Evolutionary conservation across 148 eudicot genomes (phyloP).

Genomic region (Cornus kousa): DNA sequence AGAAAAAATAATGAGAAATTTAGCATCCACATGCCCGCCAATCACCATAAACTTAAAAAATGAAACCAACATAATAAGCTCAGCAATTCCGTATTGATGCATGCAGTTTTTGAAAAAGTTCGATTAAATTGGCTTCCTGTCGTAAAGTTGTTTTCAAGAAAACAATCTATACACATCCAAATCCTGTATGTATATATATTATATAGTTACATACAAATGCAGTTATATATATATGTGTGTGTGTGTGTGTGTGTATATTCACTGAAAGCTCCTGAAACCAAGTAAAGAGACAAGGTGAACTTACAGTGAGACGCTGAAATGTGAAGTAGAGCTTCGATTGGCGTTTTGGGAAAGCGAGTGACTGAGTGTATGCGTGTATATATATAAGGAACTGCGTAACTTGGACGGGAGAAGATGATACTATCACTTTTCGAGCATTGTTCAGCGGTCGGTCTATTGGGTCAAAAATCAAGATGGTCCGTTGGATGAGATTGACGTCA

Average conservation of each 20-base stretch:
- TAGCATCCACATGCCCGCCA: background rate
- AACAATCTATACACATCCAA: too few relatives aligned
- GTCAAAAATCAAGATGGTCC: background rate
- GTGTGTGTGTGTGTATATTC: background rate
- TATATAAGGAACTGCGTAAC: background rate
- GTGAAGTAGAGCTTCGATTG: background rate
- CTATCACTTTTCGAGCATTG: background rate
- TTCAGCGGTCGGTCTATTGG: background rate
- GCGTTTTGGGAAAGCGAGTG: background rate
- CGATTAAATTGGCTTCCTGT: background rate
- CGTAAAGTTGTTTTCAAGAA: background rate
- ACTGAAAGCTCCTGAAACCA: background rate
- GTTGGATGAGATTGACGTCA: background rate
- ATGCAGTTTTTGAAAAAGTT: background rate
- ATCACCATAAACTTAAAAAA: background rate
- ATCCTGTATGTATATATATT: too few relatives aligned
- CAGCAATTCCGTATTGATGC: background rate
- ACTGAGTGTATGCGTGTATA: background rate
- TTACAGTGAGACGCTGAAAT: background rate
- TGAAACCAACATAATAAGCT: background rate
- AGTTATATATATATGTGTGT: background rate
- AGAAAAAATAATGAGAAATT: background rate
- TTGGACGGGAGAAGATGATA: background rate
- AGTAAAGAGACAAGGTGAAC: background rate
- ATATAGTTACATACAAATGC: too few relatives aligned